Percentiles rank a stretch among this genome's conserved stretches.
phyloP scores from a whole-genome alignment of 495 filamentous ascomycete genomes.

The Poronia punctata region DNA sequence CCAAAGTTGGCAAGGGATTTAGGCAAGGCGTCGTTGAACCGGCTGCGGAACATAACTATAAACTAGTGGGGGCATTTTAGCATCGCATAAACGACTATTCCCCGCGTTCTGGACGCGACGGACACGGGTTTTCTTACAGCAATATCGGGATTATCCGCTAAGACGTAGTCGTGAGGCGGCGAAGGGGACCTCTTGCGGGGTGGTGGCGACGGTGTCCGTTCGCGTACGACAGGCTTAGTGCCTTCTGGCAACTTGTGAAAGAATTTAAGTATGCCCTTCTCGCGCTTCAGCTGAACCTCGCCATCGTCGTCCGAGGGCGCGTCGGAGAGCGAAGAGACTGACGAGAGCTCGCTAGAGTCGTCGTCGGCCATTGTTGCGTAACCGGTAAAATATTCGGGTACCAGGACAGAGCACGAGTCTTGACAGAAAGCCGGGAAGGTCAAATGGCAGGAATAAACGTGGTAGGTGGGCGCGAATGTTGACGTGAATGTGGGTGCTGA shows the following conservation, averaged over 20 bases:
- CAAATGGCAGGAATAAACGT: no score
- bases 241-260: slow-evolving; percentile 44
- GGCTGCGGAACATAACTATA: slow-evolving; percentile 93
- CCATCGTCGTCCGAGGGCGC: slow-evolving; percentile 47
- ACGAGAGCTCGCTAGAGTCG: slow-evolving; percentile 50
- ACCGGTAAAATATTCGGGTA: neutral
- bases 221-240: slow-evolving; percentile 26
- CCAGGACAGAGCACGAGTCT: neutral
- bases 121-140: slow-evolving; percentile 57
- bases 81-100: slow-evolving; percentile 30
- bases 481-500: slow-evolving; percentile 11
- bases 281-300: slow-evolving; percentile 41
- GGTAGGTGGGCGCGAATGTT: slow-evolving; percentile 8
- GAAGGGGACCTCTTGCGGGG: slow-evolving; percentile 70
- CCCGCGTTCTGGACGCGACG: slow-evolving; percentile 27
- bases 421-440: neutral
- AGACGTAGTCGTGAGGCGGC: slow-evolving; percentile 79
- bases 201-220: slow-evolving; percentile 52
- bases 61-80: slow-evolving; percentile 57
- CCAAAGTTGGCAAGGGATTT: slow-evolving; percentile 82
- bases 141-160: slow-evolving; percentile 83
- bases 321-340: slow-evolving; percentile 45
- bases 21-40: slow-evolving; percentile 83
- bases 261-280: slow-evolving; percentile 50
- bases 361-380: slow-evolving; percentile 41